phyloP scores from a whole-genome alignment of 2,329 filamentous ascomycete genomes.

The Parastagonospora nodorum region DNA sequence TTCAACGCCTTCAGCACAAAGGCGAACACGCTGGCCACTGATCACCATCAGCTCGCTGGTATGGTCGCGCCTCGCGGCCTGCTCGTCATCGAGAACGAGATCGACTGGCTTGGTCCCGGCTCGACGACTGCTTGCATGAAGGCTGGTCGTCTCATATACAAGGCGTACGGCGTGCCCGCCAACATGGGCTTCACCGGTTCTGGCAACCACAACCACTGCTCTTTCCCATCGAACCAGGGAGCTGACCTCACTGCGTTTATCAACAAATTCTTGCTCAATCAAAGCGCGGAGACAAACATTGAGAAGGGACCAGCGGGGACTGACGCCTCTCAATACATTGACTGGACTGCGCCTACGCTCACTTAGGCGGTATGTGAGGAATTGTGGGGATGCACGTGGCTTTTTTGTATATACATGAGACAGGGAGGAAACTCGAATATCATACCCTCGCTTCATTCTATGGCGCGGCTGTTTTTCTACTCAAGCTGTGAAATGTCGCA shows the following conservation, averaged over 20 bases:
- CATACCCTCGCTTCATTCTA: background rate
- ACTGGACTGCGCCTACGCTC: conserved; percentile 44
- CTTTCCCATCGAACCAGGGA: conserved; percentile 60
- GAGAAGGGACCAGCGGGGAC: conserved; percentile 40
- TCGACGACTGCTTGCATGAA: conserved; percentile 64
- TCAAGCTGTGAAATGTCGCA: too few relatives aligned
- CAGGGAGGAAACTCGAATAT: background rate
- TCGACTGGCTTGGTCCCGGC: conserved; percentile 63
- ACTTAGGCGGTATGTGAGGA: conserved; percentile 21
- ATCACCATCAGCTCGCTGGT: conserved; percentile 64
- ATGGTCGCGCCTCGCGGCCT: conserved; percentile 62
- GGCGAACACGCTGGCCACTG: conserved; percentile 56
- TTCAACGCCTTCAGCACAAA: conserved; percentile 59
- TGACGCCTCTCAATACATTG: conserved; percentile 41
- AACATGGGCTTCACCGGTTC: conserved; percentile 64
- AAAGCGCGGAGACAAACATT: conserved; percentile 36
- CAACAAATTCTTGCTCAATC: conserved; percentile 55
- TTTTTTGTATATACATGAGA: conserved; percentile 19
- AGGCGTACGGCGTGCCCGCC: conserved; percentile 58
- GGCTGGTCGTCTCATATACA: conserved; percentile 59
- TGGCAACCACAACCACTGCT: conserved; percentile 61
- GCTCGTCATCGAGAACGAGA: conserved; percentile 62
- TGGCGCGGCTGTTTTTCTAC: background rate
- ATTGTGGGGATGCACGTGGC: background rate
- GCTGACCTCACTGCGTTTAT: conserved; percentile 60